Evolutionary conservation across 352 stramenopile genomes (phyloP), one percentile per base, ranked within the genome.

Genomic region (Phytopythium kandeliae): DNA sequence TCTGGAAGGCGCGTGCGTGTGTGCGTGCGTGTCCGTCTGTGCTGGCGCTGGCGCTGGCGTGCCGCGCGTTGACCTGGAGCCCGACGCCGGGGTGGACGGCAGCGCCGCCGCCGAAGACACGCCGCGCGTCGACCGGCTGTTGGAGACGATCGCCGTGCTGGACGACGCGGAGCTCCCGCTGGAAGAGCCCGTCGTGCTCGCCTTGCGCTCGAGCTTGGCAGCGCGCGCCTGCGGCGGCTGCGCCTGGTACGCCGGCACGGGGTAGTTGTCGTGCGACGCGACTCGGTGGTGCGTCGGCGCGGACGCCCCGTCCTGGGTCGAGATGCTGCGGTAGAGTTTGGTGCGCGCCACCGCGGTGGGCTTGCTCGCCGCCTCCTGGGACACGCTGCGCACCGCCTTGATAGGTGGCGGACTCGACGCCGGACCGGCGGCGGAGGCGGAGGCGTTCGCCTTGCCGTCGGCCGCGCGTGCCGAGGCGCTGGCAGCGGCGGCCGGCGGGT

Each of bases 301-400:
- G 9, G 47, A 22, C 2, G 22, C 33, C 33, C 31, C 47, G 13
- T 44, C 47, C 22, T 53, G 47, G 5, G 47, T 53, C 16, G 47
- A 53, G 35, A 43, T 44, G 21, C 33, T 44, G 4, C 47, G 47
- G 47, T 44, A 33, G 13, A 53, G 47, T 21, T 33, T 53, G 13
- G 33, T 34, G 19, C 35, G 31, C 21, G 47, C 13, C 3, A 53
- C 47, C 8, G 47, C 21, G 2, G 33, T 53, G 33, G 31, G 21
- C 16, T 53, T 53, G 47, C 8, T 44, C 4, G 34, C 21, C 24
- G 25, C 34, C 21, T 53, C 47, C 33, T 53, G 47, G n/a, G 47
- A 53, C 3, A 53, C 47, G 47, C 47, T 53, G 47, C 47, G 47
- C 33, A 53, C 47, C 1, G 47, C 47, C 47, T 53, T 53, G n/a